phyloP scores from a whole-genome alignment of 1,284 basidiomycete genomes.

The Tylopilus sp. region DNA sequence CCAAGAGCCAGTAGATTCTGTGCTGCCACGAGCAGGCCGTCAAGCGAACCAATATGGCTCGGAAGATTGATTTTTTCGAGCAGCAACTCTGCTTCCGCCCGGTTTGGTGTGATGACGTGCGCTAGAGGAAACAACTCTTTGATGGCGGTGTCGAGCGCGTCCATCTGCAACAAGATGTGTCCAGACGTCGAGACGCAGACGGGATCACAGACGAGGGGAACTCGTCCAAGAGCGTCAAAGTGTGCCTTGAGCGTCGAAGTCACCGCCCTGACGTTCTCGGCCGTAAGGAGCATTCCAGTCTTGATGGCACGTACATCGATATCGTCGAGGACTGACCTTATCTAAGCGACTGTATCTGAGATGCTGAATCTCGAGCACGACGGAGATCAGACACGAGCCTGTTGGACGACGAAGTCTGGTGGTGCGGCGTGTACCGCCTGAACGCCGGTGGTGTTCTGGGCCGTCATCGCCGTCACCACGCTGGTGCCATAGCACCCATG shows the following conservation, averaged over 20 bases:
- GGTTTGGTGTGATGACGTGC: conserved; percentile 84
- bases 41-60: conserved; percentile 45
- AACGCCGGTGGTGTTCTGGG: conserved; percentile 90
- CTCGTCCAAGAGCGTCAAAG: conserved; percentile 27
- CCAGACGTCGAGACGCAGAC: conserved; percentile 94
- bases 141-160: conserved; percentile 63
- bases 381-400: conserved; percentile 46
- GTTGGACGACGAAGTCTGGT: conserved; percentile 65
- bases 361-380: background rate
- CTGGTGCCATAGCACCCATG: conserved; percentile 83
- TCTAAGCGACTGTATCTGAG: conserved; percentile 40
- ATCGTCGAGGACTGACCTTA: conserved; percentile 74
- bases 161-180: conserved; percentile 69
- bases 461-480: conserved; percentile 84
- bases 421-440: conserved; percentile 66
- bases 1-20: conserved; percentile 50
- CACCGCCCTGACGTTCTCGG: conserved; percentile 44
- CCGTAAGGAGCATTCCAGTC: conserved; percentile 82
- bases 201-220: conserved; percentile 77
- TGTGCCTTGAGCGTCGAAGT: conserved; percentile 42
- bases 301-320: conserved; percentile 77
- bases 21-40: conserved; percentile 66
- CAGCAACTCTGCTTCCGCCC: conserved; percentile 74
- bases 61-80: conserved; percentile 40
- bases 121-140: conserved; percentile 69